These are phyloP conservation scores for Periconia sp. DNA, from an alignment of 2,329 filamentous ascomycete genomes.

Conservation along the genomic window DNA sequence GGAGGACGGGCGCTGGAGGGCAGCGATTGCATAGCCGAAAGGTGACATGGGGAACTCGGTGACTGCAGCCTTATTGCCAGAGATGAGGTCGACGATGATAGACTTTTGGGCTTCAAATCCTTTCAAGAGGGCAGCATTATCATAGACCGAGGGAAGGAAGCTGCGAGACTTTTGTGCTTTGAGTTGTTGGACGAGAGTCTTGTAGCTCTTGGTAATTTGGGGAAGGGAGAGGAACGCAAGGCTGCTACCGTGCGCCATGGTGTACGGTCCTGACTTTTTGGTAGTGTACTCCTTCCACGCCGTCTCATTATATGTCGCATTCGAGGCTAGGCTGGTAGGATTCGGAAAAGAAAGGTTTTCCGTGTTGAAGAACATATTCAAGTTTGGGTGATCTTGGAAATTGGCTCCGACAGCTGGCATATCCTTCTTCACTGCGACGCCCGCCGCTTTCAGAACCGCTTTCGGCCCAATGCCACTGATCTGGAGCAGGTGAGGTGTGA, in stretches of 20 bases:
- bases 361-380: slow-evolving; percentile 14
- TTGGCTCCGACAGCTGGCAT: slow-evolving; percentile 39
- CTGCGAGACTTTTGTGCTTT: too few relatives aligned
- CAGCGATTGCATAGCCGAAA: slow-evolving; percentile 29
- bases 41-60: slow-evolving; percentile 16
- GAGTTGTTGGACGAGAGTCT: too few relatives aligned
- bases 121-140: too few relatives aligned
- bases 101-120: too few relatives aligned
- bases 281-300: slow-evolving; percentile 33
- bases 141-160: too few relatives aligned
- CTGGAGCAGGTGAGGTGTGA: slow-evolving; percentile 61
- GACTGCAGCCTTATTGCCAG: too few relatives aligned
- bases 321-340: slow-evolving; percentile 21
- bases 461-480: slow-evolving; percentile 37
- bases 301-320: slow-evolving; percentile 32
- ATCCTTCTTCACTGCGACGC: slow-evolving; percentile 30
- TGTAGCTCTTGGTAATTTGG: slow-evolving; percentile 19
- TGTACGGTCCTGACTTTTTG: slow-evolving; percentile 34
- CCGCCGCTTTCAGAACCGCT: slow-evolving; percentile 25
- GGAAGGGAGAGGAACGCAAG: slow-evolving; percentile 28
- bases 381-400: slow-evolving; percentile 39
- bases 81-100: too few relatives aligned
- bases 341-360: slow-evolving; percentile 14
- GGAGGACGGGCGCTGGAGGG: slow-evolving; percentile 30
- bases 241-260: slow-evolving; percentile 30